phyloP scores from a whole-genome alignment of 2,329 filamentous ascomycete genomes.

The Alternaria novae-zelandiae region DNA sequence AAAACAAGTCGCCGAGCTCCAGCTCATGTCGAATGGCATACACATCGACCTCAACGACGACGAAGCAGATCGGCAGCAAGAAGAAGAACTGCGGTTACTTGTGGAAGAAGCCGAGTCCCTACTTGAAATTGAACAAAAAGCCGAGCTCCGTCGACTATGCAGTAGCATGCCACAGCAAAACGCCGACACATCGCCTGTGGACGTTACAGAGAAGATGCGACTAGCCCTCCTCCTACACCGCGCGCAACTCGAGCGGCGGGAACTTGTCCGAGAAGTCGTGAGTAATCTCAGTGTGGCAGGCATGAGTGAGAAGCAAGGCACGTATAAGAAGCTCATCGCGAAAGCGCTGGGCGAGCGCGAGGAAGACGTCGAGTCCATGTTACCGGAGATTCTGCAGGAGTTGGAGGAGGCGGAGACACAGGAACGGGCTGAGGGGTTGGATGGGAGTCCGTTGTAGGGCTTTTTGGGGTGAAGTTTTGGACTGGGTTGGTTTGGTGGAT shows the following conservation, averaged over 20 bases:
- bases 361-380: slow-evolving; percentile 70
- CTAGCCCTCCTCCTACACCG: slow-evolving; percentile 65
- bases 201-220: slow-evolving; percentile 60
- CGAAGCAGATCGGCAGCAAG: slow-evolving; percentile 43
- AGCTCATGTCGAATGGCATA: slow-evolving; percentile 36
- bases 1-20: slow-evolving; percentile 64
- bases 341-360: slow-evolving; percentile 72
- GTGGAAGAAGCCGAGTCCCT: slow-evolving; percentile 51
- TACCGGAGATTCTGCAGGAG: slow-evolving; percentile 58
- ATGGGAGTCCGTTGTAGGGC: slow-evolving; percentile 39
- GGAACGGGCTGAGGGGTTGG: slow-evolving; percentile 44
- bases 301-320: slow-evolving; percentile 74
- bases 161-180: slow-evolving; percentile 25
- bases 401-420: slow-evolving; percentile 56
- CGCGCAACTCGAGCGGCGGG: slow-evolving; percentile 65
- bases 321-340: slow-evolving; percentile 73
- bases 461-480: slow-evolving; percentile 1
- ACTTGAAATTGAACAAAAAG: slow-evolving; percentile 54
- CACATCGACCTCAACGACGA: slow-evolving; percentile 46
- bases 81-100: slow-evolving; percentile 46
- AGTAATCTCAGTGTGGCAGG: slow-evolving; percentile 72
- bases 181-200: slow-evolving; percentile 42
- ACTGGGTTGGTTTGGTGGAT: neutral
- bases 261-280: slow-evolving; percentile 71
- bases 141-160: slow-evolving; percentile 46